A percentile compares a stretch with the other conserved stretches of the same genome.
Evolutionary conservation across 2,329 filamentous ascomycete genomes (phyloP).

Genomic region (Coniochaeta hoffmannii): DNA sequence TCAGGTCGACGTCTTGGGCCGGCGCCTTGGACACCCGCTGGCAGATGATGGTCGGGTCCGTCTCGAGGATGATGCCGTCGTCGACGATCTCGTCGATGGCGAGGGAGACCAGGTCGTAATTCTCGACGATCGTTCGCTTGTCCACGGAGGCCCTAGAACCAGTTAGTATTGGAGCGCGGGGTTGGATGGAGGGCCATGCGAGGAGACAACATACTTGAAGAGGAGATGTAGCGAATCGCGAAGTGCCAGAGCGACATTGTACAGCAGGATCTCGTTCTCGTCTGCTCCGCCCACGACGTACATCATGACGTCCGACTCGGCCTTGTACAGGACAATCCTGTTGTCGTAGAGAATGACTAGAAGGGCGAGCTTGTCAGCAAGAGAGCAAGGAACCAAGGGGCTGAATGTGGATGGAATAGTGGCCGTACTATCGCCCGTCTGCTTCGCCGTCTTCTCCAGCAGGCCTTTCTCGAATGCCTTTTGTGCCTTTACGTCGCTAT

Average conservation of each 20-base stretch:
- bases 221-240: conserved; percentile 84
- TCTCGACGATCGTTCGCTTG: conserved; percentile 96
- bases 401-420: no score
- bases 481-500: conserved; percentile 84
- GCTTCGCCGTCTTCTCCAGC: conserved; percentile 91
- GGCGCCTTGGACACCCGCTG: conserved; percentile 90
- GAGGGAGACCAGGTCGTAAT: conserved; percentile 92
- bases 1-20: conserved; percentile 82
- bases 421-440: conserved; percentile 66
- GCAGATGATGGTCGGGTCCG: conserved; percentile 88
- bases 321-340: conserved; percentile 94
- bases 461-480: conserved; percentile 96
- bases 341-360: conserved; percentile 87
- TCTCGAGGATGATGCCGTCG: conserved; percentile 95
- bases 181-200: not conserved
- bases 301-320: conserved; percentile 92
- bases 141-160: conserved; percentile 76
- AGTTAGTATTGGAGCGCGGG: not conserved
- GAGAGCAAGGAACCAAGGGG: not conserved
- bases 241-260: conserved; percentile 88
- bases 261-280: conserved; percentile 95
- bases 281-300: conserved; percentile 88
- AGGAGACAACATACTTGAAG: conserved; percentile 84
- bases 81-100: conserved; percentile 94
- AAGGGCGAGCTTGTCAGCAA: not conserved